These are phyloP conservation scores for Salix purpurea DNA, from an alignment of 345 rosid species.

Conservation along the genomic window DNA sequence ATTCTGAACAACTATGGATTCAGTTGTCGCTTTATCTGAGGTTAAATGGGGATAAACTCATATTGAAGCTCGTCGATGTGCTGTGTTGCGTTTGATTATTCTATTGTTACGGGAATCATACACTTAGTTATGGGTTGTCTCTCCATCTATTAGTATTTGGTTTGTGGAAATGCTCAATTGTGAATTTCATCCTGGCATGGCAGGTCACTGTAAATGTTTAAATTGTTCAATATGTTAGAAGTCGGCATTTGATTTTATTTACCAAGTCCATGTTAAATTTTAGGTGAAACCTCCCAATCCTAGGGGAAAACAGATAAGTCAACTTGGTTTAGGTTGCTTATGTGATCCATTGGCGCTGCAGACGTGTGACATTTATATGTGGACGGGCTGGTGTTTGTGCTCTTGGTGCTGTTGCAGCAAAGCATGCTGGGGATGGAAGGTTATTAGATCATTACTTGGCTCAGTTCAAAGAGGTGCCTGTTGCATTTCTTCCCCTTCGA, in stretches of 20 bases:
- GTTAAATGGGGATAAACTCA: not conserved
- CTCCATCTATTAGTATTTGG: not conserved
- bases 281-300: not conserved
- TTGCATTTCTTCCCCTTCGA: not conserved
- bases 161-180: not conserved
- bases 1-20: not conserved
- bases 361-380: slow-evolving; percentile 58
- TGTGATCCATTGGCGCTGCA: slow-evolving; percentile 2
- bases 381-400: slow-evolving; percentile 74
- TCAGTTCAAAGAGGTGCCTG: slow-evolving; percentile 44
- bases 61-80: not conserved
- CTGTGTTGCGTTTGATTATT: not conserved
- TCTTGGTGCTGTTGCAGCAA: slow-evolving; percentile 64
- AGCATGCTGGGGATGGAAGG: slow-evolving; percentile 47
- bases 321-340: not conserved
- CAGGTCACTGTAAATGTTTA: not conserved
- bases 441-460: slow-evolving; percentile 39
- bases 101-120: not conserved
- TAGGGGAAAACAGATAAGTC: not conserved
- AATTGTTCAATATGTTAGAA: not conserved
- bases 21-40: not conserved
- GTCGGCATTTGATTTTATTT: not conserved
- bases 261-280: too few species aligned
- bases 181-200: not conserved
- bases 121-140: not conserved